These are phyloP conservation scores for Alternaria arborescens DNA, from an alignment of 2,329 filamentous ascomycete species.

Conservation along the genomic window DNA sequence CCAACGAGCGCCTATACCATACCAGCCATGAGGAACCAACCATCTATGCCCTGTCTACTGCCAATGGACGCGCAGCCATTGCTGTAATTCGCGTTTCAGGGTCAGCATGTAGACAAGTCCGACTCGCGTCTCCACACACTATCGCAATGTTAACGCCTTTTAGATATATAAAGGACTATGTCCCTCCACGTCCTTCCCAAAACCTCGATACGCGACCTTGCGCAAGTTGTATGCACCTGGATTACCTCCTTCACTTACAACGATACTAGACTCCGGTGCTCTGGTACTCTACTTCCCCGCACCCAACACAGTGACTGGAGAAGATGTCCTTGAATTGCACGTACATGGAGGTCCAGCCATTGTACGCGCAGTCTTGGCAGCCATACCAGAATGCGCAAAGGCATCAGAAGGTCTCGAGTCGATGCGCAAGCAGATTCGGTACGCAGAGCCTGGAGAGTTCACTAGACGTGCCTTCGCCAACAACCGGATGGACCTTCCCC, in stretches of 20 bases:
- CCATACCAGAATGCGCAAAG: constrained; percentile 68
- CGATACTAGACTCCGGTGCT: constrained; percentile 76
- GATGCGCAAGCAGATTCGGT: constrained; percentile 66
- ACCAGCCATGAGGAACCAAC: constrained; percentile 58
- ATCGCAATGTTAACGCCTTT: neutral
- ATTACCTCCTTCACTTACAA: constrained; percentile 49
- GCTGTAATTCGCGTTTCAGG: constrained; percentile 90
- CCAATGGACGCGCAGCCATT: constrained; percentile 85
- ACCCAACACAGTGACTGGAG: constrained; percentile 86
- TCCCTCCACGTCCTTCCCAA: constrained; percentile 62
- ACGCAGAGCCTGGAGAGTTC: constrained; percentile 95
- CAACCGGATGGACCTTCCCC: constrained; percentile 82
- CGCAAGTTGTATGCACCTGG: constrained; percentile 74
- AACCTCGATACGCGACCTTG: constrained; percentile 72
- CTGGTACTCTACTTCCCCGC: constrained; percentile 83
- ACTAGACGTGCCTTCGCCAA: constrained; percentile 92
- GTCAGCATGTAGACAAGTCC: constrained; percentile 72
- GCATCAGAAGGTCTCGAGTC: constrained; percentile 8
- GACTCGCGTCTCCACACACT: neutral
- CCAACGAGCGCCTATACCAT: constrained; percentile 26
- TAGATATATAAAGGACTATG: constrained; percentile 73
- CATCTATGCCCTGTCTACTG: constrained; percentile 92
- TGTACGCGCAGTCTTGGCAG: constrained; percentile 82
- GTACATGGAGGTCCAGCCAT: constrained; percentile 93
- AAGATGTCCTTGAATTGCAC: constrained; percentile 91